Evolutionary conservation across 1,139 yeast genomes (phyloP), one percentile per base, ranked within the genome.

Genomic region (Hansenula lynferdii): DNA sequence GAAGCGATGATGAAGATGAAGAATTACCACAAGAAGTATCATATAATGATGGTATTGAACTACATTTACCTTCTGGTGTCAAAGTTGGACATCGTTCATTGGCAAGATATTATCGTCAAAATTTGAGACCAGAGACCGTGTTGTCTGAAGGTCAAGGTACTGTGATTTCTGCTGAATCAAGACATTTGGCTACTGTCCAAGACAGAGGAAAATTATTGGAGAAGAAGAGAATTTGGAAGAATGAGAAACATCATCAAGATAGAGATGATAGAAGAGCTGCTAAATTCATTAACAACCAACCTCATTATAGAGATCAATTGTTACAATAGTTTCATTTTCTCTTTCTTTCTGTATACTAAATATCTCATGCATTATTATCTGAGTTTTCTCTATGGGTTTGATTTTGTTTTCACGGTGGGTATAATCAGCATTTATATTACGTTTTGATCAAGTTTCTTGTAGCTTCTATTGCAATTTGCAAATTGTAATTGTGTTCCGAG

Each of bases 101-200:
- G 55, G 85, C 81, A 36, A 75, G 95, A 56, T 92, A 90, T 64
- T 90, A 81, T 67, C 82, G 82, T 59, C 95, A 89, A 68, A 80
- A 83, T 57, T 65, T 86, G 50, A 79, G 81, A 40, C 95, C 95
- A 2, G 90, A 85, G 44, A 66, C 74, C 42, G 75, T 76, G 36
- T 69, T 83, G 31, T 72, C 82, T 24, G 96, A 89, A 58, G 97
- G 96, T 35, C 96, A 87, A 65, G 94, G 95, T 49, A 92, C 97
- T 0, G 83, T 92, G 22, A 73, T 86, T 56, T 95, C 97, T 25
- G 97, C 96, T 3, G 97, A 90, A 57, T 77, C 90, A 3, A 77
- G 96, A 64, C 84, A 79, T 41, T 70, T 82, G 66, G 67, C 78
- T 48, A 60, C 68, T 26, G 65, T 75, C 36, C 61, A 68, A 50